These are phyloP conservation scores for Xylaria intraflava DNA, from an alignment of 495 filamentous ascomycete genomes.

Conservation along the genomic window DNA sequence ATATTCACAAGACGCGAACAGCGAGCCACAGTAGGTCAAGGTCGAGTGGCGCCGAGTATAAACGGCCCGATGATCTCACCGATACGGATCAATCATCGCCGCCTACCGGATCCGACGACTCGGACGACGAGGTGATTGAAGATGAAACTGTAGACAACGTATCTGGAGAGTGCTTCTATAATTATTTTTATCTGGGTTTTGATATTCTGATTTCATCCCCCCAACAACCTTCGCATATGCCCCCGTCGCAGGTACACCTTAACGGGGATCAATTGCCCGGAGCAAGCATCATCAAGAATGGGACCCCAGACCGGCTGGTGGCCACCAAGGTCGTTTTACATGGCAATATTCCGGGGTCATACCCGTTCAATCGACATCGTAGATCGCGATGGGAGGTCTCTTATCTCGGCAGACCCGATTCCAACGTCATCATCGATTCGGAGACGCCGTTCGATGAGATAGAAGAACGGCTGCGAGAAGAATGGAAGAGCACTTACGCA, in stretches of 20 bases:
- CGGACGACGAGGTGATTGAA: constrained; percentile 56
- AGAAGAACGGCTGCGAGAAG: constrained; percentile 57
- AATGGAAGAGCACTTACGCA: constrained; percentile 62
- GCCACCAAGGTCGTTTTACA: constrained; percentile 89
- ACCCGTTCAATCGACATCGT: constrained; percentile 92
- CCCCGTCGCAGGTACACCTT: constrained; percentile 47
- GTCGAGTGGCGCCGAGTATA: constrained; percentile 43
- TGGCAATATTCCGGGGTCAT: constrained; percentile 89
- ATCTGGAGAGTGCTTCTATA: constrained; percentile 81
- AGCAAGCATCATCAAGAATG: constrained; percentile 26
- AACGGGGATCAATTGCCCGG: constrained; percentile 16
- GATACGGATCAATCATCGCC: constrained; percentile 81
- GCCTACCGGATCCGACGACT: constrained; percentile 70
- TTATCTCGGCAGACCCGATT: constrained; percentile 37
- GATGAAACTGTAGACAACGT: constrained; percentile 42
- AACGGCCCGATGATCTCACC: constrained; percentile 51
- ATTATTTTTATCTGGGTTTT: constrained; percentile 93
- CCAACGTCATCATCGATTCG: constrained; percentile 48
- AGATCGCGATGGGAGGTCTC: constrained; percentile 80
- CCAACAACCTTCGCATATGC: constrained; percentile 51
- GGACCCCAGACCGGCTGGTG: constrained; percentile 54
- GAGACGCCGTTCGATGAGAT: constrained; percentile 71
- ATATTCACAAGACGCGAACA: constrained; percentile 66
- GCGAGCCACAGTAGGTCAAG: constrained; percentile 40
- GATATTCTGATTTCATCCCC: constrained; percentile 86